Percentiles rank a stretch among this genome's conserved stretches.
Evolutionary conservation across 73 alveolate genomes (phyloP).

Genomic region (Paramecium biaurelia): DNA sequence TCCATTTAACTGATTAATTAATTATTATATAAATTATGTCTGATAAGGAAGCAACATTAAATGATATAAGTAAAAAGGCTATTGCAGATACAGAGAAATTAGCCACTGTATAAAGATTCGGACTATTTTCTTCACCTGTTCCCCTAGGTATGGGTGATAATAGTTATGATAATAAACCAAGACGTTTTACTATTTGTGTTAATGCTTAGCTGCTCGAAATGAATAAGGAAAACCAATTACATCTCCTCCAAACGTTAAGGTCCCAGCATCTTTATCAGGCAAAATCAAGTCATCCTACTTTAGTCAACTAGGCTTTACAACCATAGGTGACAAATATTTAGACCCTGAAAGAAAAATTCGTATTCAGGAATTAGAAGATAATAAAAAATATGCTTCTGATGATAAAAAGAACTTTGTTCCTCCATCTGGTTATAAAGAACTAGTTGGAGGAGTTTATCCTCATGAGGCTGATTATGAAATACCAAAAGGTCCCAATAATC

Average conservation of each 20-base stretch:
- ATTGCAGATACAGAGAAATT: constrained; percentile 24
- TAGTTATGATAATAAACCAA: constrained; percentile 18
- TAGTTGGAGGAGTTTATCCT: neutral
- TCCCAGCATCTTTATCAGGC: neutral
- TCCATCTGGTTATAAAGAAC: constrained; percentile 26
- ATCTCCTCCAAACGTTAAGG: constrained; percentile 30
- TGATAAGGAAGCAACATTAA: constrained; percentile 29
- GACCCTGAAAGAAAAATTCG: constrained; percentile 39
- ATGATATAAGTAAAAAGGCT: neutral
- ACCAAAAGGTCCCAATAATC: constrained; percentile 29
- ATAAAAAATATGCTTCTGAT: neutral
- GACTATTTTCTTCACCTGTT: constrained; percentile 35
- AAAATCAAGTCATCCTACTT: constrained; percentile 3
- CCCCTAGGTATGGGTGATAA: constrained; percentile 36
- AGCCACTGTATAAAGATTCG: constrained; percentile 21
- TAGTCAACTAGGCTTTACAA: neutral
- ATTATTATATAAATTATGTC: neutral
- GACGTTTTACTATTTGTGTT: constrained; percentile 32
- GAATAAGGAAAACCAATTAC: constrained; percentile 41
- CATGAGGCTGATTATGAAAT: neutral
- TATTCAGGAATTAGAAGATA: neutral
- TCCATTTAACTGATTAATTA: neutral
- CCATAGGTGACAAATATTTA: constrained; percentile 22
- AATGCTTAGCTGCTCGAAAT: constrained; percentile 38
- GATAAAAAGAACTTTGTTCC: constrained; percentile 40